Evolutionary conservation across 1,284 basidiomycete species (phyloP).

Genomic region (Trichosporon sp.): DNA sequence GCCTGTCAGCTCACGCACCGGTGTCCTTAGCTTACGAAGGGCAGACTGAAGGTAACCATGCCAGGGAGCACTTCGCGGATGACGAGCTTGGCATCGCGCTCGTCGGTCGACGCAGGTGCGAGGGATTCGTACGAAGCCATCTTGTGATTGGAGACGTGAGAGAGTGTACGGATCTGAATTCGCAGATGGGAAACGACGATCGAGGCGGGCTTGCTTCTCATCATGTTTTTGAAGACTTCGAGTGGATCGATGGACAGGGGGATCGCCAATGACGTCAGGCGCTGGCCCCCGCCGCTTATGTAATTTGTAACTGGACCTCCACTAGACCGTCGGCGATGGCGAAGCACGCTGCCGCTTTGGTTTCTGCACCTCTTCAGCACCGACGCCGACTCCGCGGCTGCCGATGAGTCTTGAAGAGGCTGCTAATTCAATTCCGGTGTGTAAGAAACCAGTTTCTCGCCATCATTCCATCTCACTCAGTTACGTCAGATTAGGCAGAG

Average conservation of each 20-base stretch:
- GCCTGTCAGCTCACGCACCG: not conserved
- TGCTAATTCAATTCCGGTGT: not conserved
- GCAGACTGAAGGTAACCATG: slow-evolving; percentile 48
- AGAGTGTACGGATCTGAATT: not conserved
- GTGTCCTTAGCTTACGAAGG: slow-evolving; percentile 37
- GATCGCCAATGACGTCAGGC: not conserved
- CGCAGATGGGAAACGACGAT: not conserved
- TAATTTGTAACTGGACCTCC: not conserved
- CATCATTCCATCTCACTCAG: too few species aligned
- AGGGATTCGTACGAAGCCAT: slow-evolving; percentile 14
- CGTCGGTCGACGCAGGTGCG: slow-evolving; percentile 26
- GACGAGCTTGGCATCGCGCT: slow-evolving; percentile 35
- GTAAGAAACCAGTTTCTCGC: too few species aligned
- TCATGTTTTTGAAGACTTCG: not conserved
- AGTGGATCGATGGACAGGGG: not conserved
- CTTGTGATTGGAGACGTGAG: not conserved
- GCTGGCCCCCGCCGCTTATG: not conserved
- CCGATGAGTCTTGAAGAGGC: not conserved
- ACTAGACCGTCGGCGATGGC: not conserved
- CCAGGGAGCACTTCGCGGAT: slow-evolving; percentile 45
- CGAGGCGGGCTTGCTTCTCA: not conserved
- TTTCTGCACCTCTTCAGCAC: too few species aligned
- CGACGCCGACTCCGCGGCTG: too few species aligned
- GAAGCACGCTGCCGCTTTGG: not conserved
- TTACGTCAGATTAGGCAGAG: too few species aligned